Evolutionary conservation across 768 basidiomycete species (phyloP).

Genomic region (Suillus placidus): DNA sequence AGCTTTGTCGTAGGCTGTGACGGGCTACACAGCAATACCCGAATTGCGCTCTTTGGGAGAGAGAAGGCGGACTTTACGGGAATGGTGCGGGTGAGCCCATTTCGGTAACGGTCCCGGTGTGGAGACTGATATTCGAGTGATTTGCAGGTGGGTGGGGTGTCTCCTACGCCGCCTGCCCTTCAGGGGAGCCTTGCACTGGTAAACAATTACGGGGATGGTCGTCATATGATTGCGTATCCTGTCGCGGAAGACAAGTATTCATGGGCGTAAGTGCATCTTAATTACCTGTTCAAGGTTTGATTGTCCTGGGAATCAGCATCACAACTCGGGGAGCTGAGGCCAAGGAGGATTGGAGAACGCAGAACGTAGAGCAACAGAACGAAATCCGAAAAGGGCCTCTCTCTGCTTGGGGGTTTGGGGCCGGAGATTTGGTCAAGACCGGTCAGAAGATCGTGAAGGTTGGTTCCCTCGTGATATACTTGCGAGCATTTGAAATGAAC

Average conservation of each 20-base stretch:
- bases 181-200: conserved; percentile 25
- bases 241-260: conserved; percentile 34
- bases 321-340: conserved; percentile 34
- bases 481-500: neutral
- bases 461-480: neutral
- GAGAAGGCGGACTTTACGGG: conserved; percentile 40
- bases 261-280: conserved; percentile 39
- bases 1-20: conserved; percentile 48
- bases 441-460: conserved; percentile 23
- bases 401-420: conserved; percentile 22
- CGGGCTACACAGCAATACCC: conserved; percentile 45
- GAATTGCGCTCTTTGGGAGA: conserved; percentile 41
- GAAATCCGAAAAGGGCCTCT: conserved; percentile 21
- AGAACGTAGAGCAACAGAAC: conserved; percentile 30
- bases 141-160: conserved; percentile 39
- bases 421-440: conserved; percentile 21
- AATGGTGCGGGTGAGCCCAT: conserved; percentile 37
- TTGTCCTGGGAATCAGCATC: neutral
- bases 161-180: conserved; percentile 25
- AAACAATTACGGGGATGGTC: conserved; percentile 41
- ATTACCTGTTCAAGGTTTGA: neutral
- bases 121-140: neutral
- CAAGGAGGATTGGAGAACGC: conserved; percentile 45
- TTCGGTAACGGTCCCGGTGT: neutral
- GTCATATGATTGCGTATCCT: conserved; percentile 41